These are phyloP conservation scores for Colletotrichum sp. DNA, from an alignment of 2,329 filamentous ascomycete genomes.

Conservation along the genomic window DNA sequence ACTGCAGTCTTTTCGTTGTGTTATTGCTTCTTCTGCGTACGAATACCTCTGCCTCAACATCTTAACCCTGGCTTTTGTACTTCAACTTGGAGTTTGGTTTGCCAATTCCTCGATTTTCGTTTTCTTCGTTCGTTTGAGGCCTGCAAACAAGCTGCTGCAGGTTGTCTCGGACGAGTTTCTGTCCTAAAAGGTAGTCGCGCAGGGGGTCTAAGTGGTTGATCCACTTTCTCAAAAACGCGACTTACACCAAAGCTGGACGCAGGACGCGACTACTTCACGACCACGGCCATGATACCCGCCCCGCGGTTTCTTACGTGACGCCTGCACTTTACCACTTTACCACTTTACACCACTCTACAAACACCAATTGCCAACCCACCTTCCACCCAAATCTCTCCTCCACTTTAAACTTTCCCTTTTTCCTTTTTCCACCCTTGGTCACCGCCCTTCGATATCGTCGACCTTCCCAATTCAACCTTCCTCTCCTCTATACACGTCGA, in stretches of 20 bases:
- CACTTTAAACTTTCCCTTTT: conserved; percentile 12
- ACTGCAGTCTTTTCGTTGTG: conserved; percentile 5
- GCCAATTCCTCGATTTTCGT: not conserved
- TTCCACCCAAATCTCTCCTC: not conserved
- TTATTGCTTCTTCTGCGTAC: not conserved
- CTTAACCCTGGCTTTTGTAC: not conserved
- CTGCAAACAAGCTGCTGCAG: not conserved
- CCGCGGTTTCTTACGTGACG: conserved; percentile 23
- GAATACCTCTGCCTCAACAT: not conserved
- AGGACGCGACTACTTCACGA: conserved; percentile 20
- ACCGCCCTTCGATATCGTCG: conserved; percentile 9
- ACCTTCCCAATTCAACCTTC: not conserved
- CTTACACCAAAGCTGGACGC: conserved; percentile 13
- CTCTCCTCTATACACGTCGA: not conserved
- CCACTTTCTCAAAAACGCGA: conserved; percentile 22
- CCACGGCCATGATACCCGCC: conserved; percentile 23
- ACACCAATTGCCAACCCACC: conserved; percentile 14
- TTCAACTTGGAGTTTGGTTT: not conserved
- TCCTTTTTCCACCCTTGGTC: conserved; percentile 2
- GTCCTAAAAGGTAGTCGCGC: not conserved
- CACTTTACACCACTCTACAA: conserved; percentile 18
- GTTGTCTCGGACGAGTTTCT: not conserved
- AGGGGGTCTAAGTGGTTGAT: conserved; percentile 19
- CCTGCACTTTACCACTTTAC: conserved; percentile 17
- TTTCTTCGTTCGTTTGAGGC: not conserved